phyloP scores from a whole-genome alignment of 345 rosid species.

The Eucalyptus viminalis region DNA sequence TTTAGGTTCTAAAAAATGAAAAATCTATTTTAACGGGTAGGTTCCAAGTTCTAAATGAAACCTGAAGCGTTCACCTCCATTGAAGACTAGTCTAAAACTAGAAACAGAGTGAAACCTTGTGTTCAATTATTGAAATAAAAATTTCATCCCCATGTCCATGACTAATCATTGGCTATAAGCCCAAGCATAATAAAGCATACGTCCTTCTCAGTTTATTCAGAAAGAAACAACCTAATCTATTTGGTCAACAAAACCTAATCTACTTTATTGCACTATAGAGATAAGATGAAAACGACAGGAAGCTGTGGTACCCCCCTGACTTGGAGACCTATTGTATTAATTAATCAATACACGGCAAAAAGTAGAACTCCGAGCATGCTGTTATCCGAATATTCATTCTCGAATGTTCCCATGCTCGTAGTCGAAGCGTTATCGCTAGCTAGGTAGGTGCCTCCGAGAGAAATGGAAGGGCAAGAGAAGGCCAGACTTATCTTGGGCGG shows the following conservation, averaged over 20 bases:
- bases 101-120: not conserved
- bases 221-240: not conserved
- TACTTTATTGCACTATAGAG: not conserved
- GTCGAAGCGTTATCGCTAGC: too few relatives aligned
- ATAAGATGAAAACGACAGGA: not conserved
- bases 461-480: constrained; percentile 61
- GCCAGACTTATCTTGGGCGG: constrained; percentile 64
- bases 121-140: not conserved
- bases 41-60: too few relatives aligned
- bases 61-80: accelerated
- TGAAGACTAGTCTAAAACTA: not conserved
- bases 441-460: constrained; percentile 52
- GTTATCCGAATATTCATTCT: too few relatives aligned
- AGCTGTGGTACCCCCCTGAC: not conserved
- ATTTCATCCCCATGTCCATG: not conserved
- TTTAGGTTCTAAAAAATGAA: too few relatives aligned
- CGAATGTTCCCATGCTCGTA: too few relatives aligned
- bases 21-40: too few relatives aligned
- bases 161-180: not conserved
- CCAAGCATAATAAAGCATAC: not conserved
- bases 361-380: not conserved
- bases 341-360: not conserved
- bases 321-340: not conserved
- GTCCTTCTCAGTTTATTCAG: not conserved
- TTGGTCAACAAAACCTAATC: not conserved